Evolutionary conservation across 1,284 basidiomycete genomes (phyloP).

Genomic region (Pyrrhoderma noxium): DNA sequence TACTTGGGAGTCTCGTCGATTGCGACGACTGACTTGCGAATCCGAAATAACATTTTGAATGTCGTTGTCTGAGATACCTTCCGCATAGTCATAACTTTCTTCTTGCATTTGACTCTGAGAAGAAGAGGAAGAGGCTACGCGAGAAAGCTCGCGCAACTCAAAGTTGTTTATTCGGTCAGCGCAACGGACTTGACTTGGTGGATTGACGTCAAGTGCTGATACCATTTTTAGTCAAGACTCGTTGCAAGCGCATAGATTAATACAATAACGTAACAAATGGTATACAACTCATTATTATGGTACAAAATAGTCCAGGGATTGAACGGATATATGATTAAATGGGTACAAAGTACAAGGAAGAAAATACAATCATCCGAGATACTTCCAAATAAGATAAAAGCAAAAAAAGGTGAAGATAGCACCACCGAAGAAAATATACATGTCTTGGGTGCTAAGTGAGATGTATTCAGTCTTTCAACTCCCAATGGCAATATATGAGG

Average conservation of each 20-base stretch:
- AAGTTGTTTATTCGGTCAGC: neutral
- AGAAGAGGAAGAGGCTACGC: neutral
- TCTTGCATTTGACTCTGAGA: slow-evolving; percentile 6
- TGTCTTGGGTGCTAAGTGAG: slow-evolving; percentile 74
- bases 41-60: slow-evolving; percentile 48
- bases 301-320: too few relatives aligned
- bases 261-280: slow-evolving; percentile 2
- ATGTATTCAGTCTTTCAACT: neutral
- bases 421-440: slow-evolving; percentile 83
- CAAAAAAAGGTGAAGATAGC: slow-evolving; percentile 83
- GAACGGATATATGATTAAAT: too few relatives aligned
- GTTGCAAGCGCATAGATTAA: neutral
- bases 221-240: slow-evolving; percentile 1
- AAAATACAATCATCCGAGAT: slow-evolving; percentile 54
- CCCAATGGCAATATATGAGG: slow-evolving; percentile 16
- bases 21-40: slow-evolving; percentile 29
- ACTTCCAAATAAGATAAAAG: slow-evolving; percentile 87
- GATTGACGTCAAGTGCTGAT: neutral
- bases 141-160: slow-evolving; percentile 4
- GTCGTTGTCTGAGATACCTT: slow-evolving; percentile 71
- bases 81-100: slow-evolving; percentile 61
- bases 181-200: neutral
- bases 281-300: neutral
- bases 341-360: too few relatives aligned
- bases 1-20: slow-evolving; percentile 61